Evolutionary conservation across 148 eudicot genomes (phyloP), one percentile per base, ranked within the genome.

Genomic region (Camellia sinensis): DNA sequence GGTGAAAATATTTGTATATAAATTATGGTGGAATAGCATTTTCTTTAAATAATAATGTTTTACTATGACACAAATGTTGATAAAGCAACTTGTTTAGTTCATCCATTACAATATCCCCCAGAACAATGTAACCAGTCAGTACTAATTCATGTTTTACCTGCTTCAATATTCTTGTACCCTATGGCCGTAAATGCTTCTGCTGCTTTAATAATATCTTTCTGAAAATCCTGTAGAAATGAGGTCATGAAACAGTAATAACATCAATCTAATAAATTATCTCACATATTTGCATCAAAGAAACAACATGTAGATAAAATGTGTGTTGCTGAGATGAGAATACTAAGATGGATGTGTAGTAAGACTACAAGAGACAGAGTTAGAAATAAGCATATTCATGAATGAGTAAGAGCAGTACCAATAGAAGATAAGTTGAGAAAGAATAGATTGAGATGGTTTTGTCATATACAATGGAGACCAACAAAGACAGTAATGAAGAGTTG

Each of bases 121-220:
- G 19, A 15, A 62, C 57, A 76, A 46, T 22, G 18, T 40, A 46
- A 57, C 50, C 64, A 76, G 19, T 61, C 11, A 54, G 56, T 14
- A 10, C n/a, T 18, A 77, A 15, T 65, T 67, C 56, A 74, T 4
- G 56, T 72, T 67, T 74, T 56, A 95, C 98, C 98, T 77, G 97
- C 91, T 87, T 95, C 98, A 53, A 90, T 88, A 59, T 90, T 90
- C 86, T 88, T 90, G 82, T 90, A 92, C 46, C 97, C 97, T 65
- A 95, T 80, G 78, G 97, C 88, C 41, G 94, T 86, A 86, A 93
- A 90, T 81, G 88, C 81, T 86, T 95, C 98, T 48, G 97, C 98
- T 73, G 97, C 97, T 85, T 89, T 95, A 64, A 92, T 88, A 83
- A 93, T 77, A 76, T 95, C 98, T 84, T 87, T 95, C 84, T 95